phyloP scores from a whole-genome alignment of 192 early-diverging fungal species.

The Gorgonomyces haynaldii region DNA sequence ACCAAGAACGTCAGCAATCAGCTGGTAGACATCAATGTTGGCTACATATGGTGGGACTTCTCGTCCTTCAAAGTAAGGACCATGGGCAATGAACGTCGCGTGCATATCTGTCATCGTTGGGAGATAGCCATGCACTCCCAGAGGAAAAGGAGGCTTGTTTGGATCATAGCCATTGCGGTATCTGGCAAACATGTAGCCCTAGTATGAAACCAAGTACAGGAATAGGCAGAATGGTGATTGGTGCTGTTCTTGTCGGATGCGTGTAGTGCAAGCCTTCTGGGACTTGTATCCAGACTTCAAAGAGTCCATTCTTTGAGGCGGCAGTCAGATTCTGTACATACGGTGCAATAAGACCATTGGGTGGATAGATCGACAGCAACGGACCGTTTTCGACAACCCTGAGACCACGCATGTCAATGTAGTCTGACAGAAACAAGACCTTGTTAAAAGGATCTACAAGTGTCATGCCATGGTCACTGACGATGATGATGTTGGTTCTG shows the following conservation, averaged over 20 bases:
- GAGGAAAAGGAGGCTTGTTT: slow-evolving; percentile 9
- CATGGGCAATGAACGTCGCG: slow-evolving; percentile 70
- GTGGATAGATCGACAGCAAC: slow-evolving; percentile 51
- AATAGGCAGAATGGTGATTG: slow-evolving; percentile 60
- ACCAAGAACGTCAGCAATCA: slow-evolving; percentile 46
- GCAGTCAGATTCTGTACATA: slow-evolving; percentile 7
- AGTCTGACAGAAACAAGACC: slow-evolving; percentile 66
- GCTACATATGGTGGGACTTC: slow-evolving; percentile 38
- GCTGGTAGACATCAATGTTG: slow-evolving; percentile 64
- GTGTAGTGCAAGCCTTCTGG: slow-evolving; percentile 64
- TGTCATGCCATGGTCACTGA: slow-evolving; percentile 88
- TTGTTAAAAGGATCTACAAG: slow-evolving; percentile 24
- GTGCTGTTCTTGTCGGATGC: slow-evolving; percentile 54
- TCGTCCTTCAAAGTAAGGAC: slow-evolving; percentile 43
- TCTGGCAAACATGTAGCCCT: slow-evolving; percentile 19
- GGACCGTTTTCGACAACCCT: slow-evolving; percentile 48
- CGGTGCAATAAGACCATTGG: slow-evolving; percentile 9
- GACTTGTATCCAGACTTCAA: slow-evolving; percentile 55
- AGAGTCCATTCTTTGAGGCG: slow-evolving; percentile 18
- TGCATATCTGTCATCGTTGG: slow-evolving; percentile 64
- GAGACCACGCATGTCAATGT: slow-evolving; percentile 43
- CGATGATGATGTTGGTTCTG: slow-evolving; percentile 51
- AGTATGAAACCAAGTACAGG: neutral
- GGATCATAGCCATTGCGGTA: slow-evolving; percentile 5
- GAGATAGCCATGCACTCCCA: slow-evolving; percentile 81